Evolutionary conservation across 192 early-diverging fungal species (phyloP).

Genomic region (Phycomyces nitens): DNA sequence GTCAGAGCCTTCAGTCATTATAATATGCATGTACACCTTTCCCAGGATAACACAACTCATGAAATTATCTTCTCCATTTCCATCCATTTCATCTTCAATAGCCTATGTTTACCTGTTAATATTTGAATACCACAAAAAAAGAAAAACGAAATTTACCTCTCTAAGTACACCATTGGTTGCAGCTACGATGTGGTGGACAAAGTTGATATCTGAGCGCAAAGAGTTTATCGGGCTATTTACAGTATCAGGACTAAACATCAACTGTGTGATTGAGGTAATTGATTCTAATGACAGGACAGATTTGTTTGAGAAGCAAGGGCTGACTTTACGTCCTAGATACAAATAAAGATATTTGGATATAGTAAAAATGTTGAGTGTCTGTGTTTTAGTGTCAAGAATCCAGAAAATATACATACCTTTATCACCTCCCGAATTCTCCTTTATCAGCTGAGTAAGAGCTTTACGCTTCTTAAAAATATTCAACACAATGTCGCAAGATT

Average conservation of each 20-base stretch:
- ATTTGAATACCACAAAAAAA: not conserved
- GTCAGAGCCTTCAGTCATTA: slow-evolving; percentile 21
- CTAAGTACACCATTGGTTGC: slow-evolving; percentile 32
- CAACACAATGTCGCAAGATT: slow-evolving; percentile 38
- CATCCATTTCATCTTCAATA: slow-evolving; percentile 11
- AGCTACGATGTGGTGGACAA: slow-evolving; percentile 46
- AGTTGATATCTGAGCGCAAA: slow-evolving; percentile 38
- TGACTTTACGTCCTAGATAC: slow-evolving; percentile 28
- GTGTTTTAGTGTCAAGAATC: no score
- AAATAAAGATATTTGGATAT: not conserved
- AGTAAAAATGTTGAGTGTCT: not conserved
- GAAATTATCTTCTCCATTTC: slow-evolving; percentile 9
- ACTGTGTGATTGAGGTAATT: slow-evolving; percentile 33
- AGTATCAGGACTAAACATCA: slow-evolving; percentile 30
- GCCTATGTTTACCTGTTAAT: not conserved
- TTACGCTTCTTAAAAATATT: slow-evolving; percentile 46
- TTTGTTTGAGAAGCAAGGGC: slow-evolving; percentile 18
- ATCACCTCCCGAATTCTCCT: slow-evolving; percentile 39
- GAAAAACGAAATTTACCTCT: slow-evolving; percentile 35
- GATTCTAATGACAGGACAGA: slow-evolving; percentile 37
- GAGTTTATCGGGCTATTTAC: slow-evolving; percentile 2
- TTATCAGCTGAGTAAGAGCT: slow-evolving; percentile 38
- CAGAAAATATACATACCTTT: no score
- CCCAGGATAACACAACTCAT: slow-evolving; percentile 3
- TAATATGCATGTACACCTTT: slow-evolving; percentile 5